Percentiles rank a stretch among this genome's conserved stretches.
phyloP scores from a whole-genome alignment of 176 grass and related monocot genomes.

The Elaeis guineensis region DNA sequence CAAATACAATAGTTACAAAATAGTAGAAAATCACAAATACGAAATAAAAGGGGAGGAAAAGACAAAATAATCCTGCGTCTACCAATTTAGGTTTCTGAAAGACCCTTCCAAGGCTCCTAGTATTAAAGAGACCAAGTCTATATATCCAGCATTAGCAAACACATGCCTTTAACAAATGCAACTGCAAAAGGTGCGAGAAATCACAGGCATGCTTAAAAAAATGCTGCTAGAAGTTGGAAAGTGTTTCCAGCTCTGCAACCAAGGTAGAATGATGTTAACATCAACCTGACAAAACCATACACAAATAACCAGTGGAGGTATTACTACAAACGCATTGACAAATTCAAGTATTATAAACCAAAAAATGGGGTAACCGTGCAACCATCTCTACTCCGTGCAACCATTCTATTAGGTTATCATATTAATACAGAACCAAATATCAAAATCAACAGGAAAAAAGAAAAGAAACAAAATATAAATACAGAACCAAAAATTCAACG shows the following conservation, averaged over 20 bases:
- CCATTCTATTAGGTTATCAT: too few species aligned
- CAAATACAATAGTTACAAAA: too few species aligned
- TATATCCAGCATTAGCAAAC: background rate
- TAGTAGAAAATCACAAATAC: too few species aligned
- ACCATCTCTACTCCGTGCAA: too few species aligned
- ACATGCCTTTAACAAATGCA: conserved; percentile 4
- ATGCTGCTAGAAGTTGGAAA: background rate
- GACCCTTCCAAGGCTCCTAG: too few species aligned
- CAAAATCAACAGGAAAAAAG: too few species aligned
- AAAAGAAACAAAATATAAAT: too few species aligned
- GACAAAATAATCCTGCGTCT: background rate
- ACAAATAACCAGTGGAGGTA: background rate
- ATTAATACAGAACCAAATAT: too few species aligned
- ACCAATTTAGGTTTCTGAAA: background rate
- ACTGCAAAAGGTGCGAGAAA: conserved; percentile 13
- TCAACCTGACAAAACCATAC: background rate
- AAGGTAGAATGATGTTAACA: background rate
- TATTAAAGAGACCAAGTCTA: background rate
- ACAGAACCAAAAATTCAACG: too few species aligned
- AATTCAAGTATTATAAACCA: too few species aligned
- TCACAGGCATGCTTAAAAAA: conserved; percentile 14
- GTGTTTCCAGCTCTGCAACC: conserved; percentile 19
- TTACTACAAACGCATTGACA: background rate
- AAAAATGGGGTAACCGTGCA: background rate
- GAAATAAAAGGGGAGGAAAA: too few species aligned